Evolutionary conservation across 495 filamentous ascomycete genomes (phyloP).

Genomic region (Niebla homalea): DNA sequence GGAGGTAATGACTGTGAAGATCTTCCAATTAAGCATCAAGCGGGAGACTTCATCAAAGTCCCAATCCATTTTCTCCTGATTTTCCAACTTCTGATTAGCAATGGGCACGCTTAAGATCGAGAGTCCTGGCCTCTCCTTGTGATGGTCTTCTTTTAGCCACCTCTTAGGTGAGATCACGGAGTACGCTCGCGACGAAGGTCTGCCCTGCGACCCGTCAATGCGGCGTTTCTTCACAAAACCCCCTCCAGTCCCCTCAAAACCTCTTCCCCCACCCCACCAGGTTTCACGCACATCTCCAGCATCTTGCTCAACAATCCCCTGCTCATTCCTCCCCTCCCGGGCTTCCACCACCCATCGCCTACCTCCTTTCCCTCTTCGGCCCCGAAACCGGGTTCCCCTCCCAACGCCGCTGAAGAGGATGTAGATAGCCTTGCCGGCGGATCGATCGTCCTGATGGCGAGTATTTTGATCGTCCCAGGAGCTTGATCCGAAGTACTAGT

Average conservation of each 20-base stretch:
- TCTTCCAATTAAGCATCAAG: too few species aligned
- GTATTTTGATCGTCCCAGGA: constrained; percentile 28
- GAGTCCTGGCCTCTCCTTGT: too few species aligned
- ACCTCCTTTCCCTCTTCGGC: constrained; percentile 21
- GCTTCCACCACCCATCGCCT: constrained; percentile 63
- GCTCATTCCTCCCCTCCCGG: constrained; percentile 62
- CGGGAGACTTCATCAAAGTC: too few species aligned
- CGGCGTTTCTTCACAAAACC: constrained; percentile 17
- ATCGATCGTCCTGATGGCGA: constrained; percentile 57
- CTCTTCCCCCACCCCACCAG: constrained; percentile 71
- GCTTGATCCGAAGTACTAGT: constrained; percentile 14
- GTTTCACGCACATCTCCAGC: constrained; percentile 49
- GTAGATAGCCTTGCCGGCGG: constrained; percentile 57
- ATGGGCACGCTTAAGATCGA: too few species aligned
- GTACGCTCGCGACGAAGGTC: too few species aligned
- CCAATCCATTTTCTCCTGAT: too few species aligned
- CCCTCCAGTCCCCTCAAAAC: constrained; percentile 65
- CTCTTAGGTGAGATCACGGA: too few species aligned
- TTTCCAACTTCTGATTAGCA: too few species aligned
- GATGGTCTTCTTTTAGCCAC: too few species aligned
- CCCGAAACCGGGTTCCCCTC: constrained; percentile 5
- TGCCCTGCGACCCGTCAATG: too few species aligned
- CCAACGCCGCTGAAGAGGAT: constrained; percentile 32
- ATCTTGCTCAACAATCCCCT: constrained; percentile 51
- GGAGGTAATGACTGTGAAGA: too few species aligned